Evolutionary conservation across 2,329 filamentous ascomycete species (phyloP), one percentile per base, ranked within the genome.

Genomic region (Talaromyces verruculosus): DNA sequence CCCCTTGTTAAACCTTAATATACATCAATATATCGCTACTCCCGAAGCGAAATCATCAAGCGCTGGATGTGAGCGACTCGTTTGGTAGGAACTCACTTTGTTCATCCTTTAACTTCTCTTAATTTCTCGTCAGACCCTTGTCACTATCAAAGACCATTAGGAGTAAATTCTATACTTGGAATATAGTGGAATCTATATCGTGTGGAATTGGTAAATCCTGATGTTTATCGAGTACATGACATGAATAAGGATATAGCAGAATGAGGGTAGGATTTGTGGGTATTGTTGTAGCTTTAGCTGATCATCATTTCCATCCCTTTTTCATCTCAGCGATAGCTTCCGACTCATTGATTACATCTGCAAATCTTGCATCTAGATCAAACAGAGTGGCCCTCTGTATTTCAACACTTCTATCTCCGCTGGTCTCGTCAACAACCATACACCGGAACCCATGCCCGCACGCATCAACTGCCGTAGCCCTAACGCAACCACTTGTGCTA

Each of bases 321-420:
- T 33, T 59, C 57, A 59, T 43, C 25, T 17, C n/a, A 43, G 35
- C 37, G 13, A 59, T 15, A 30, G 37, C 37, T 43, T 59, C 57
- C 6, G 35, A 17, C 57, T 59, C 57, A 28, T 17, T 43, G 3
- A 41, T 41, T 4, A 59, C 57, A 43, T 59, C 57, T 43, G 37
- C 35, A 30, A 59, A 59, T n/a, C 37, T 43, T 45, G 35, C n/a
- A 30, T 59, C 37, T n/a, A 59, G 22, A 43, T 59, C 57, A 59
- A 59, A 59, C 5, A 59, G 57, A 43, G 35, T 59, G 3, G 35
- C 37, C 10, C 25, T 43, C 3, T 59, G 57, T 6, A 59, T 43
- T 10, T 59, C 57, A 30, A 43, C 15, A n/a, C 37, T 41, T 59
- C 57, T 59, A 30, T 59, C 57, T 4, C 57, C 57, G 6, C 57